Evolutionary conservation across 163 green algal species (phyloP), one percentile per base, ranked within the genome.

Genomic region (Scenedesmus sp.): DNA sequence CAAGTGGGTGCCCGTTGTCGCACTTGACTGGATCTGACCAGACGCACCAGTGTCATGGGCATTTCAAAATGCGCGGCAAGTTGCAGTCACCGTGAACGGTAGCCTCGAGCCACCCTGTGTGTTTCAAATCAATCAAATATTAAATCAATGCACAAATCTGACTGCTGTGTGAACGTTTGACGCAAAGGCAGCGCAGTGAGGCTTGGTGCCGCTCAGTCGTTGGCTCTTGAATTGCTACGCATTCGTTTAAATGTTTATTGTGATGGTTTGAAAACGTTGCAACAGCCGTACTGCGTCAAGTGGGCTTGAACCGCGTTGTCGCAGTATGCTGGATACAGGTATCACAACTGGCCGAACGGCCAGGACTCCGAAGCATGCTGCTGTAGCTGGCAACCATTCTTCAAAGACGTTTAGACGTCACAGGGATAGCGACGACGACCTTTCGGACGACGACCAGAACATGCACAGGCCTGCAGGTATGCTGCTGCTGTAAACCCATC

Each of bases 391-490:
- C 13, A 52, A 52, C 1, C 4, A 13, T 4, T 7, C 70, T 15
- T 52, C 70, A 12, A 52, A 12, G 5, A 13, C 70, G 23, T 79
- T 52, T 3, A 15, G 13, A 46, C 18, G 46, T 1, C 4, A 52
- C 20, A 52, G 2, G 20, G 70, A 79, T n/a, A 15, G 12, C 3
- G 3, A 46, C 3, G 13, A 79, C 70, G 70, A 79, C 70, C 70
- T 79, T 2, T 52, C 5, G 70, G 70, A 79, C 70, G 70, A 52
- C 23, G 70, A 79, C 23, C 70, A 79, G 70, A 46, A 46, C 34
- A 79, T 79, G 70, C 70, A 12, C 70, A 79, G 46, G 70, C 70
- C 70, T 79, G 70, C 70, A 79, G 70, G 70, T 79, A 18, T 79
- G 70, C 66, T 76, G 66, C 16, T 76, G 66, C 66, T 76, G 66